Conservation (phyloP, 345 rosid genomes). For the Lepidium aucheri region DNA sequence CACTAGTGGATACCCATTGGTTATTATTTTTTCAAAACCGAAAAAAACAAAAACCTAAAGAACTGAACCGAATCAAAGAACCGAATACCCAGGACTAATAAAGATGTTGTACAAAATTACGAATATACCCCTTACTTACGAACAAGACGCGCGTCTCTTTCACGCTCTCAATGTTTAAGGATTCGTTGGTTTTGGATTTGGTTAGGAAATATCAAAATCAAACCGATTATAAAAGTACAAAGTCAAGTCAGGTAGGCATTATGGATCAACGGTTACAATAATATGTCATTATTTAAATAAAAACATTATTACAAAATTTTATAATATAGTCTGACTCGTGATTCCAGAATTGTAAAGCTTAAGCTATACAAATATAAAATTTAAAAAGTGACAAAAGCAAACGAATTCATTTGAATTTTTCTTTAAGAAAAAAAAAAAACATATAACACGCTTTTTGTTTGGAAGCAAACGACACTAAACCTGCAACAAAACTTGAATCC, state of each 20-base stretch:
- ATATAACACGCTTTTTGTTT: slow-evolving; percentile 15
- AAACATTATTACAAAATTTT: not conserved
- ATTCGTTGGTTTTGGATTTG: slow-evolving; percentile 14
- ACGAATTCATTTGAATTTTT: slow-evolving; percentile 15
- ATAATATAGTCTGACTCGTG: slow-evolving; percentile 16
- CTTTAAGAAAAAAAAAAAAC: not conserved
- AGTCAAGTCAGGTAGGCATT: slow-evolving; percentile 23
- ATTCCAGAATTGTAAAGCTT: slow-evolving; percentile 19
- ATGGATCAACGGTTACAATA: not conserved
- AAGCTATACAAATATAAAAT: not conserved
- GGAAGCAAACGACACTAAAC: slow-evolving; percentile 21
- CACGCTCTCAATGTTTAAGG: not conserved
- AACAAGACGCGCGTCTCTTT: not conserved
- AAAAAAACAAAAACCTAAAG: no score
- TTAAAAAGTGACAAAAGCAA: not conserved
- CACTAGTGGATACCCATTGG: no score
- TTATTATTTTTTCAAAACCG: no score
- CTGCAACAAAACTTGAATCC: slow-evolving; percentile 8
- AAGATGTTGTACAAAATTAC: no score
- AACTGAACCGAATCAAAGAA: no score
- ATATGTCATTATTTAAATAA: not conserved
- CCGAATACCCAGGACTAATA: no score
- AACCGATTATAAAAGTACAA: not conserved
- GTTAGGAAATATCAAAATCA: not conserved
- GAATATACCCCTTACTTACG: not conserved